Evolutionary conservation across 805 yeast genomes (phyloP), one percentile per base, ranked within the genome.

Genomic region (Deakozyma indianensis): DNA sequence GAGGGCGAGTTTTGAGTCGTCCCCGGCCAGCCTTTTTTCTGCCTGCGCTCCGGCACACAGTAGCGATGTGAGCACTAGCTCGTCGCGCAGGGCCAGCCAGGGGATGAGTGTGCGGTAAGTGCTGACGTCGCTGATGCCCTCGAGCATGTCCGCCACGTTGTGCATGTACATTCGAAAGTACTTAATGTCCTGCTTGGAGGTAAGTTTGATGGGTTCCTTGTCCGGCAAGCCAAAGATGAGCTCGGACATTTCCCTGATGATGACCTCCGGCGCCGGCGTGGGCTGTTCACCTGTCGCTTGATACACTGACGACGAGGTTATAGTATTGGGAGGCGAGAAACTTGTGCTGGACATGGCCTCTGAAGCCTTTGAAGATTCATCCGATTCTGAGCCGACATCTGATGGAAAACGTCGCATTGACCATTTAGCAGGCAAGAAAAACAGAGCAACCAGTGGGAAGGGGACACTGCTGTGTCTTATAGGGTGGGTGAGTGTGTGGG

Each of bases 271-370:
- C 7, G 38, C 18, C 11, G 5, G 5, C 20, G 7, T 7, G 11
- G 18, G 18, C 18, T 7, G 11, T 11, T 7, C 38, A 7, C 28
- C 28, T 9, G 38, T 9, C 18, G 5, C 11, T 14, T 14, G 16
- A 5, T 9, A 14, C 7, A 14, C 38, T 5, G 38, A 32, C 20
- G 20, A 32, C 5, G 16, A 14, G 7, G 38, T 32, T 5, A n/a
- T 32, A n/a, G n/a, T n/a, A n/a, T n/a, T n/a, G n/a, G n/a, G n/a
- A 9, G 38, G 38, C 20, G 38, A 32, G 38, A 32, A 32, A n/a
- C 16, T 32, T 32, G 38, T 32, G 18, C 38, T 7, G 7, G 38
- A 11, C 38, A n/a, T 14, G 11, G 20, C 5, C 38, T 5, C 18
- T 14, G 28, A 9, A 5, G 18, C 5, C 18, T 14, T 11, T 7